Conservation (phyloP, 169 alveolate genomes). For the Cryptosporidium felis region DNA sequence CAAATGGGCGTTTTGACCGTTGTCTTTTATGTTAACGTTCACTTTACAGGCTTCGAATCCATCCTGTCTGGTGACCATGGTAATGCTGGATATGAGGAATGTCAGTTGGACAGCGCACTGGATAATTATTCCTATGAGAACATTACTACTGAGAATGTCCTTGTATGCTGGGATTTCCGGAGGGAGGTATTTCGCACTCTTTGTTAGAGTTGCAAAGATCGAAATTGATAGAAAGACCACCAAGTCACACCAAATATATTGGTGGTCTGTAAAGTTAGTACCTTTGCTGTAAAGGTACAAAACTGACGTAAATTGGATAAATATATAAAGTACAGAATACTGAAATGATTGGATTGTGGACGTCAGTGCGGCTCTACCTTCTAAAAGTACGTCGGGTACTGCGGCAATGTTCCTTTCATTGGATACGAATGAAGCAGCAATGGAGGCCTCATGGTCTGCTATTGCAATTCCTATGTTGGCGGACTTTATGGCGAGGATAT, state of each 20-base stretch:
- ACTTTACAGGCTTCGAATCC: neutral
- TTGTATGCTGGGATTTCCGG: constrained; percentile 46
- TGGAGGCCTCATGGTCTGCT: constrained; percentile 45
- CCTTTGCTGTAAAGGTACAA: constrained; percentile 42
- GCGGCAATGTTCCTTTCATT: constrained; percentile 39
- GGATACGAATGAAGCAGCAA: constrained; percentile 34
- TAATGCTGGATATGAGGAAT: neutral
- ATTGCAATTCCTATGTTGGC: constrained; percentile 77
- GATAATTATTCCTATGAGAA: constrained; percentile 3
- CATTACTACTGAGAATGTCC: constrained; percentile 51
- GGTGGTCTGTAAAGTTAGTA: constrained; percentile 63
- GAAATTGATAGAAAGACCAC: constrained; percentile 50
- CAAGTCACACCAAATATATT: constrained; percentile 53
- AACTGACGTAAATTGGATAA: constrained; percentile 55
- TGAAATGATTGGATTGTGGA: constrained; percentile 65
- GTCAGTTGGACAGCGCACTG: constrained; percentile 20
- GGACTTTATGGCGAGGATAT: constrained; percentile 75
- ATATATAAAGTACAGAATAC: constrained; percentile 33
- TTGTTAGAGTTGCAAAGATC: constrained; percentile 33
- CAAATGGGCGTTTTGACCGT: neutral
- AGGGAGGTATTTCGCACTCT: constrained; percentile 27
- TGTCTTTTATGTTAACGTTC: neutral
- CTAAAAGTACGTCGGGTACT: constrained; percentile 54
- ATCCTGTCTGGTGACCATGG: neutral
- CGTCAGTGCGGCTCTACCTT: constrained; percentile 68